Evolutionary conservation across 495 filamentous ascomycete genomes (phyloP).

Genomic region (Rhypophila decipiens): DNA sequence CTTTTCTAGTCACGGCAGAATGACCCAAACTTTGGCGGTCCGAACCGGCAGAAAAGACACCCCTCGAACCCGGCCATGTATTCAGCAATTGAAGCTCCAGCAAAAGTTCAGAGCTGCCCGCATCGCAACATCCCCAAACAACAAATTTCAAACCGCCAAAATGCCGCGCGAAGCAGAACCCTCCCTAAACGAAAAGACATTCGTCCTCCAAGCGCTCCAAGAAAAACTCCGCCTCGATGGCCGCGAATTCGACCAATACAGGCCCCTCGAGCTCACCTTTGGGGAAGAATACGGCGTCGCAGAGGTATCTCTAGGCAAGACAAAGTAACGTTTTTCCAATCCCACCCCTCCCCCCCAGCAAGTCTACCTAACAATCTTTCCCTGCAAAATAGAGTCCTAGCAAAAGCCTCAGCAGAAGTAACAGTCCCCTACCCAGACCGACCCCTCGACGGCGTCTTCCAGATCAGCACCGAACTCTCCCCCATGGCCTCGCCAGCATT

Average conservation of each 20-base stretch:
- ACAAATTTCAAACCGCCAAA: constrained; percentile 8
- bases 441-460: constrained; percentile 91
- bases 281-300: constrained; percentile 87
- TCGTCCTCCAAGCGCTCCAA: constrained; percentile 67
- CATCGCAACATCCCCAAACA: background rate
- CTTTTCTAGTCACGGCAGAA: constrained; percentile 13
- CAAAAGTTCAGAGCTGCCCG: too few species aligned
- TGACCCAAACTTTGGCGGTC: constrained; percentile 22
- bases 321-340: constrained; percentile 71
- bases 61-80: constrained; percentile 3
- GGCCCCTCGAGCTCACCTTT: constrained; percentile 70
- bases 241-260: constrained; percentile 69
- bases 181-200: constrained; percentile 70
- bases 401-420: constrained; percentile 81
- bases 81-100: constrained; percentile 13
- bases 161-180: constrained; percentile 90
- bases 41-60: constrained; percentile 19
- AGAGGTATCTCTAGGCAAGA: constrained; percentile 85
- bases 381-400: constrained; percentile 71
- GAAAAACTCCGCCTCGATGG: constrained; percentile 78
- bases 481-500: constrained; percentile 91
- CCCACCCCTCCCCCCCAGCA: background rate
- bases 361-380: constrained; percentile 3
- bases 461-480: constrained; percentile 79
- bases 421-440: constrained; percentile 77